Base-by-base conservation (phyloP, 768 basidiomycete genomes). In the Obba rivulosa region DNA sequence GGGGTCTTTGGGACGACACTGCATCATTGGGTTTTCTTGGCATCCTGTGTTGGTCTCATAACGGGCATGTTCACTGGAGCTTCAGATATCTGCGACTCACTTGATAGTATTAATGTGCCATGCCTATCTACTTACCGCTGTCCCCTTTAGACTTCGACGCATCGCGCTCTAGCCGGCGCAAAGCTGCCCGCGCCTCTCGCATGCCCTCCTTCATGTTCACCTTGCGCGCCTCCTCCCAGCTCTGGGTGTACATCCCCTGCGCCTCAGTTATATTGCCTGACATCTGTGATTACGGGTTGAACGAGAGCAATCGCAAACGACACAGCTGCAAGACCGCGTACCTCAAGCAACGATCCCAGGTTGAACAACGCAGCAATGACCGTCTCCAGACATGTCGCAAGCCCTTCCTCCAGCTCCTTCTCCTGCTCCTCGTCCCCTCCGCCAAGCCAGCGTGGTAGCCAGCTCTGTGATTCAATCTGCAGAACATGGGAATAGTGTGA, bases 311-410 rank as follows among this genome's bases (percentile, higher is more conserved):
- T 34, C 25, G n/a, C n/a, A n/a, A n/a, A n/a, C n/a, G n/a, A n/a
- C n/a, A n/a, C n/a, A n/a, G n/a, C n/a, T n/a, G n/a, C n/a, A n/a
- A 35, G 34, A 47, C 8, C 31, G 1, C 57, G 2, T 41, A 61
- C 65, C 66, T 81, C 77, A 9, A 76, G 69, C 45, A 85, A 54
- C 40, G 76, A 72, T 18, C 76, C 83, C 36, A 83, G 62, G 50
- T 86, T 85, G 54, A 76, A 84, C n/a, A 83, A 60, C 34, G 77
- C 69, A 2, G 77, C 78, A 3, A 77, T 78, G 43, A 78, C 72
- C 0, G 76, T 77, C 35, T 74, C 67, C 44, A 83, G 79, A 52
- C 83, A 86, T 0, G 68, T 64, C 8, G 68, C 63, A 51, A 50
- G 22, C 22, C 44, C 49, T 38, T 49, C 48, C 28, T 31, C 28